A percentile compares a stretch with the other conserved stretches of the same genome.
Evolutionary conservation across 179 eudicot species (phyloP).

Genomic region (Corrigiola litoralis): DNA sequence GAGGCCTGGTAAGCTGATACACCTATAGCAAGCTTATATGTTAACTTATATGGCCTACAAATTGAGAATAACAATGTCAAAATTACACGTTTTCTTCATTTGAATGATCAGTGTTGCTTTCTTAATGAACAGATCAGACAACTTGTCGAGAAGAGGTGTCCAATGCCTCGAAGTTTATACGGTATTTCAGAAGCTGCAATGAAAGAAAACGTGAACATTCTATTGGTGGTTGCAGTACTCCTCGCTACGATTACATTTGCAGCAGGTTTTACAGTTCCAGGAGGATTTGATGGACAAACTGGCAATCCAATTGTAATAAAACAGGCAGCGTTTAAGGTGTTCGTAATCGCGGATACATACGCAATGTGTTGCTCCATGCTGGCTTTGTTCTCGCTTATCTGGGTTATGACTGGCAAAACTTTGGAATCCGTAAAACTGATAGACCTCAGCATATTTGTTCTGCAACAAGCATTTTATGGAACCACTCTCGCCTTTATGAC

Average conservation of each 20-base stretch:
- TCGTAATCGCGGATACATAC: not conserved
- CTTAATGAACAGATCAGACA: not conserved
- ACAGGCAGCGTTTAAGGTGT: not conserved
- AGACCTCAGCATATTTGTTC: not conserved
- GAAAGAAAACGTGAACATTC: conserved; percentile 1
- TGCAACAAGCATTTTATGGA: not conserved
- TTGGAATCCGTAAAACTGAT: not conserved
- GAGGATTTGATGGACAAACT: not conserved
- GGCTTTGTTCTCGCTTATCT: conserved; percentile 1
- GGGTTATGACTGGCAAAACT: not conserved
- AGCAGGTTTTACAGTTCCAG: not conserved
- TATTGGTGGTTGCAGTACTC: not conserved
- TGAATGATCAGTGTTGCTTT: no score
- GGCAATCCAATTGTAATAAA: not conserved
- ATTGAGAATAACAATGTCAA: no score
- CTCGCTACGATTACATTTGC: conserved; percentile 16
- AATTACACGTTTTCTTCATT: no score
- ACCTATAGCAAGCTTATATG: no score
- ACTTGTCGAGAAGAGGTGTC: not conserved
- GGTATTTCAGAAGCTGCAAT: conserved; percentile 6
- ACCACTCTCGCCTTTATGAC: not conserved
- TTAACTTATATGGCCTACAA: no score
- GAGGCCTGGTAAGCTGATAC: no score
- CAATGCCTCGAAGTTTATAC: not conserved
- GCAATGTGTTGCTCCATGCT: conserved; percentile 5